Conservation (phyloP, 108 stramenopile genomes). For the Cyclotella kingstonii region DNA sequence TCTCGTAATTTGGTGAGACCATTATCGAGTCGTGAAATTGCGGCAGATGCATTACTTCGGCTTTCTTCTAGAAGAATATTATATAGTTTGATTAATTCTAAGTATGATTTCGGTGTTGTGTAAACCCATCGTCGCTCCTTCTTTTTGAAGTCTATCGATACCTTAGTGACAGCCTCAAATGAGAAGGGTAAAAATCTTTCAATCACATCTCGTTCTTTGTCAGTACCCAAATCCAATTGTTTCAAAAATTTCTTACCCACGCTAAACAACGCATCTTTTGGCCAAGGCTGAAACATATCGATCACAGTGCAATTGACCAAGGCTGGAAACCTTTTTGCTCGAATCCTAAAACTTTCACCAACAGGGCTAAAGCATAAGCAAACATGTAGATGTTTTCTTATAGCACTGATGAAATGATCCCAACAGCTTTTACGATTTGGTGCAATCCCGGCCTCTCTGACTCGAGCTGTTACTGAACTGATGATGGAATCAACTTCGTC, state of each 20-base stretch:
- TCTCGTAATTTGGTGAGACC: conserved; percentile 71
- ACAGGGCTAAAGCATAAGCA: conserved; percentile 77
- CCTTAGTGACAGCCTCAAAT: conserved; percentile 65
- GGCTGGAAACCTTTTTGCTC: conserved; percentile 56
- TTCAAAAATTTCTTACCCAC: conserved; percentile 63
- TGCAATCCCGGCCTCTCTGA: conserved; percentile 63
- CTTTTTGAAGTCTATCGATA: conserved; percentile 49
- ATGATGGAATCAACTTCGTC: conserved; percentile 74
- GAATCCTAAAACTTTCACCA: conserved; percentile 62
- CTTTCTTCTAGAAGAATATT: conserved; percentile 52
- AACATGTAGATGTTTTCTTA: conserved; percentile 74
- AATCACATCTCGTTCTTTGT: conserved; percentile 55
- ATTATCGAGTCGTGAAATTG: conserved; percentile 62
- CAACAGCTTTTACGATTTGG: conserved; percentile 72
- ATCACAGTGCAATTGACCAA: conserved; percentile 71
- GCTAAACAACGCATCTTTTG: conserved; percentile 64
- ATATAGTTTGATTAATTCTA: conserved; percentile 80
- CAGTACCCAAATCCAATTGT: conserved; percentile 48
- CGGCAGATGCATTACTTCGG: conserved; percentile 43
- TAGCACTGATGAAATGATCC: conserved; percentile 68
- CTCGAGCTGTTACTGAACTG: conserved; percentile 55
- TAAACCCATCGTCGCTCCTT: conserved; percentile 64
- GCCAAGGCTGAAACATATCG: conserved; percentile 85
- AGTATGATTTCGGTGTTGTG: conserved; percentile 76
- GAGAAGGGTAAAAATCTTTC: conserved; percentile 76